These are phyloP conservation scores for Clavispora fructus DNA, from an alignment of 805 yeast species.

Conservation along the genomic window DNA sequence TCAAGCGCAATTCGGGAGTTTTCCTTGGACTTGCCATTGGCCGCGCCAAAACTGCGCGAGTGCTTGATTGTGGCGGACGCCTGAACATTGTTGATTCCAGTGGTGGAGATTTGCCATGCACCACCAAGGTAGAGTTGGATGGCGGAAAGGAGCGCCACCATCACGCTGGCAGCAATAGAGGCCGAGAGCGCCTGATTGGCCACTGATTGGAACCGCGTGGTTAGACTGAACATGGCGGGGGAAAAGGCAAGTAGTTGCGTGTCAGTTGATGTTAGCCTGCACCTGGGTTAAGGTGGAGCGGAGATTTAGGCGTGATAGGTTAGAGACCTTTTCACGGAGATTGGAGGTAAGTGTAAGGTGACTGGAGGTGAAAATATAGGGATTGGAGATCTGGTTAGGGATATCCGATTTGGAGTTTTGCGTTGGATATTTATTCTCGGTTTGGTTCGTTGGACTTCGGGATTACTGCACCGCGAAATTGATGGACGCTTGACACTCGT, in stretches of 20 bases:
- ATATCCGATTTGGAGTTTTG: too few species aligned
- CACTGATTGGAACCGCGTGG: conserved; percentile 40
- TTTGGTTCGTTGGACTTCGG: too few species aligned
- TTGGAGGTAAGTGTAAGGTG: too few species aligned
- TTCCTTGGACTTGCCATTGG: conserved; percentile 64
- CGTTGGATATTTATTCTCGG: too few species aligned
- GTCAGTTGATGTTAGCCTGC: background rate
- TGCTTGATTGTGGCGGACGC: conserved; percentile 42
- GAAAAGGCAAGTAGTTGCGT: background rate
- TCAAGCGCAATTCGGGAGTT: conserved; percentile 70
- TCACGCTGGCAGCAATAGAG: conserved; percentile 40
- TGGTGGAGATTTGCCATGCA: conserved; percentile 40
- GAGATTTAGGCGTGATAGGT: too few species aligned
- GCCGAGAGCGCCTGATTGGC: conserved; percentile 53
- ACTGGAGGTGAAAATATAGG: too few species aligned
- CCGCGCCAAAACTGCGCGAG: conserved; percentile 65
- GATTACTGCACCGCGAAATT: too few species aligned
- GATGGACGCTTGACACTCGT: too few species aligned
- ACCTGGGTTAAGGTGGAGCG: background rate
- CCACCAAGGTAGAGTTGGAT: conserved; percentile 42
- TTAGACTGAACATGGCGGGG: conserved; percentile 27
- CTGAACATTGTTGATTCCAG: conserved; percentile 30
- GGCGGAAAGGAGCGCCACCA: conserved; percentile 45
- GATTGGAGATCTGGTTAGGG: too few species aligned
- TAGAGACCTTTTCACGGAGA: too few species aligned